Evolutionary conservation across 2,329 filamentous ascomycete genomes (phyloP).

Genomic region (Orbilia brochopaga): DNA sequence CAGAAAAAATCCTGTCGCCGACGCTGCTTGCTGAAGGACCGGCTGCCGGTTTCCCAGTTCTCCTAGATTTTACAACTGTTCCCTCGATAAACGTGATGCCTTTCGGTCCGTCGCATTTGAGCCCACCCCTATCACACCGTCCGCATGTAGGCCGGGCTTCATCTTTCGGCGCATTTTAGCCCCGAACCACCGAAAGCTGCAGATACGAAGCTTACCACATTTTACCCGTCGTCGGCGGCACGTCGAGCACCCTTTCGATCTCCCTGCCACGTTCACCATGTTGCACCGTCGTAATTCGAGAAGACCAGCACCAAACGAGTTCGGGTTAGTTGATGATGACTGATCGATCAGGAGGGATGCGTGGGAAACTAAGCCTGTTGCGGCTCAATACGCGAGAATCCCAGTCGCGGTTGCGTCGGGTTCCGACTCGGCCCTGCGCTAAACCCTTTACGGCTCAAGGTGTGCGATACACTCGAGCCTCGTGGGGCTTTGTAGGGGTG

Average conservation of each 20-base stretch:
- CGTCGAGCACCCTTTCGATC: slow-evolving; percentile 56
- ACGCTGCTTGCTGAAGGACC: no score
- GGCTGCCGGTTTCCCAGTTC: slow-evolving; percentile 27
- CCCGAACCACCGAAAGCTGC: not conserved
- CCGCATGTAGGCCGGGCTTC: slow-evolving; percentile 54
- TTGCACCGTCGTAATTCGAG: not conserved
- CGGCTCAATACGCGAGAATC: slow-evolving; percentile 33
- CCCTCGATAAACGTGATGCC: slow-evolving; percentile 54
- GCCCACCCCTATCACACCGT: slow-evolving; percentile 54
- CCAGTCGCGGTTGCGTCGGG: not conserved
- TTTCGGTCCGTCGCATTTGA: slow-evolving; percentile 55
- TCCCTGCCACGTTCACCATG: slow-evolving; percentile 56
- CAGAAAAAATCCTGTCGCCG: not conserved
- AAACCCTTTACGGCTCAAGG: slow-evolving; percentile 55
- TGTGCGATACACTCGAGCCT: slow-evolving; percentile 52
- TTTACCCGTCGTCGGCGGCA: slow-evolving; percentile 56
- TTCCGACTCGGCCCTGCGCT: slow-evolving; percentile 27
- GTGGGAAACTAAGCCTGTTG: slow-evolving; percentile 13
- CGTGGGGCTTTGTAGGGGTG: no score
- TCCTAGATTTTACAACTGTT: slow-evolving; percentile 55
- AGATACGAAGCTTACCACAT: slow-evolving; percentile 54
- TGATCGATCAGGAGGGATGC: not conserved
- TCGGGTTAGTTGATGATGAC: no score
- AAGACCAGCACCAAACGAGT: no score
- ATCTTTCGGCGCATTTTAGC: slow-evolving; percentile 50